Evolutionary conservation across 176 grass and related monocot genomes (phyloP), one percentile per base, ranked within the genome.

Genomic region (Carex kokanica): DNA sequence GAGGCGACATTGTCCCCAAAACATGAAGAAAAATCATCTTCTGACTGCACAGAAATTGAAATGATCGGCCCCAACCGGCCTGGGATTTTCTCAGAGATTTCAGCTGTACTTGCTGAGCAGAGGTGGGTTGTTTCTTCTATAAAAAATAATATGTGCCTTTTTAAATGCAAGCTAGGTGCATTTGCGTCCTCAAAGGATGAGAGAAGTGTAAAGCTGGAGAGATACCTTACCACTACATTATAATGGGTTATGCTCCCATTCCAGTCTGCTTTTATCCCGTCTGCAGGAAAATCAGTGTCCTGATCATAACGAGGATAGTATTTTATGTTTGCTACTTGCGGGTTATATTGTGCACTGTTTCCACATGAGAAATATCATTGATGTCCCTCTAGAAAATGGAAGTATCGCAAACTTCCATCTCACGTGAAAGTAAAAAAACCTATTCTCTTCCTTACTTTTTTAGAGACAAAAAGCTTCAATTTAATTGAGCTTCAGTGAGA

Each of bases 71-170:
- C 74, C 57, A 91, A 88, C 38, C 56, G 90, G 25, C 87, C 87
- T 72, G 87, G 90, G 57, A 81, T 91, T 14, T 91, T 88, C 84
- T 88, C 90, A 21, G 87, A 91, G 74, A 91, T 91, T 54, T 88
- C 90, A 18, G 87, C 84, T 69, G 87, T 86, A 67, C 90, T 91
- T 18, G 87, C 87, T 13, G 74, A 91, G 49, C 74, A 91, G 23
- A 81, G 86, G 84, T 86, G 57, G 70, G 11, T 74, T 74, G 21
- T 52, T 74, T 21, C 3, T 82, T 64, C 40, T 61, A 40, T 84
- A 36, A 40, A 57, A 43, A 25, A 17, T 6, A 2, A 6, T 43
- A 20, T 0, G 66, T 41, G 7, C 17, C 66, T 70, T 41, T 16
- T 41, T 41, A 70, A 18, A 41, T n/a, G 34, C 7, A n/a, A 70